These are phyloP conservation scores for Boeremia lycopersici DNA, from an alignment of 2,329 filamentous ascomycete species.

Conservation along the genomic window DNA sequence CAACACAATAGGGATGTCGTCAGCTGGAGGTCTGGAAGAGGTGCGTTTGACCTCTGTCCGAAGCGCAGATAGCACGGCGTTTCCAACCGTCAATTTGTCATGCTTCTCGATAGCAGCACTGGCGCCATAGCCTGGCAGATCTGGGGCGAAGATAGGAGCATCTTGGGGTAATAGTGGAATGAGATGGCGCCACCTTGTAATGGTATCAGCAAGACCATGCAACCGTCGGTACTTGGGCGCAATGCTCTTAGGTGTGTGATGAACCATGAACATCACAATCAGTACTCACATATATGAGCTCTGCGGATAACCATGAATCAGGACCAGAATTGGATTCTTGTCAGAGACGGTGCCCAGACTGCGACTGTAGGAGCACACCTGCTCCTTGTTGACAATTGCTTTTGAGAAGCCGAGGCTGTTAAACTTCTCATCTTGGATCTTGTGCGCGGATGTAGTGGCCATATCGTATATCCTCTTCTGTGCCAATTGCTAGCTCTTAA, in stretches of 20 bases:
- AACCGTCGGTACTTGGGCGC: neutral
- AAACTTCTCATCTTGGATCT: slow-evolving; percentile 39
- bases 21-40: slow-evolving; percentile 8
- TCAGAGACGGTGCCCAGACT: slow-evolving; percentile 28
- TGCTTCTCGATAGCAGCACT: slow-evolving; percentile 32
- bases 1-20: slow-evolving; percentile 41
- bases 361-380: slow-evolving; percentile 37
- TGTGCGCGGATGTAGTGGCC: slow-evolving; percentile 27
- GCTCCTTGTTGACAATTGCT: slow-evolving; percentile 32
- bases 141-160: slow-evolving; percentile 37
- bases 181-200: slow-evolving; percentile 39
- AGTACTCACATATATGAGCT: slow-evolving; percentile 34
- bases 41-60: slow-evolving; percentile 30
- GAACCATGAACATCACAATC: no score
- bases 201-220: neutral
- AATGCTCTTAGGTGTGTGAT: neutral
- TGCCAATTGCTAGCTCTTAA: neutral
- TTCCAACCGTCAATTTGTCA: slow-evolving; percentile 41
- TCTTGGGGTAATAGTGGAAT: slow-evolving; percentile 37
- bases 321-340: slow-evolving; percentile 37
- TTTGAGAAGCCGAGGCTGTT: slow-evolving; percentile 34
- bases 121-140: slow-evolving; percentile 43
- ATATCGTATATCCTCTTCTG: slow-evolving; percentile 8
- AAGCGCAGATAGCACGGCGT: slow-evolving; percentile 31
- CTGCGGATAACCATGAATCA: slow-evolving; percentile 44